phyloP scores from a whole-genome alignment of 495 filamentous ascomycete genomes.

The Bryoglossum gracile region DNA sequence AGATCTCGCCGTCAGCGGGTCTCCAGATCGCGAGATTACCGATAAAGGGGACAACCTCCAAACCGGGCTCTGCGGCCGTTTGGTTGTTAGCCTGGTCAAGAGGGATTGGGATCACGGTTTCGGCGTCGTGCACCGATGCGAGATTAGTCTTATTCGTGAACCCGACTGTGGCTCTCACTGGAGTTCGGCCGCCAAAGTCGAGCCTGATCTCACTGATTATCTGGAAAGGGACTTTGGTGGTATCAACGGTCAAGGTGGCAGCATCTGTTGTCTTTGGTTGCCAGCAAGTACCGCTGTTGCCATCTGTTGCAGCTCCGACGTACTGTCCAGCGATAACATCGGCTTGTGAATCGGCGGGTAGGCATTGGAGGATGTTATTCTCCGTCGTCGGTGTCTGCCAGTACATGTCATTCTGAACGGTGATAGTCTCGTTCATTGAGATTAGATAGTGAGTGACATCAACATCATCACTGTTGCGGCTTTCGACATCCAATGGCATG shows the following conservation, averaged over 20 bases:
- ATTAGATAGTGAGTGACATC: conserved; percentile 38
- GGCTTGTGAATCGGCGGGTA: conserved; percentile 39
- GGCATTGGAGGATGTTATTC: conserved; percentile 62
- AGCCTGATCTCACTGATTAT: conserved; percentile 49
- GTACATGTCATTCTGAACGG: conserved; percentile 47
- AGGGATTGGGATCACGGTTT: not conserved
- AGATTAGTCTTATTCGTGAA: conserved; percentile 38
- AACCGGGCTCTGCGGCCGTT: too few species aligned
- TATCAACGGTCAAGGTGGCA: conserved; percentile 39
- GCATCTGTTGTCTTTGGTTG: conserved; percentile 47
- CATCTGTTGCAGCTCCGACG: conserved; percentile 61
- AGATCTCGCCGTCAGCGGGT: not conserved
- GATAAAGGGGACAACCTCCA: not conserved
- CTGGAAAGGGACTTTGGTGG: conserved; percentile 25
- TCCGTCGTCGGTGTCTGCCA: conserved; percentile 35
- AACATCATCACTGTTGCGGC: conserved; percentile 21
- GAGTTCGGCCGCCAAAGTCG: conserved; percentile 59
- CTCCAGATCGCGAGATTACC: conserved; percentile 1
- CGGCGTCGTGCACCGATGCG: not conserved
- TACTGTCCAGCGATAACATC: conserved; percentile 56
- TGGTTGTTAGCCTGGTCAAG: not conserved
- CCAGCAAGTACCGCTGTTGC: conserved; percentile 61
- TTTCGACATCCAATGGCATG: conserved; percentile 45
- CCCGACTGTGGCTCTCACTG: conserved; percentile 45
- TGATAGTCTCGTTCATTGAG: conserved; percentile 38